phyloP scores from a whole-genome alignment of 176 grass and related monocot genomes.

The Bothriochloa decipiens region DNA sequence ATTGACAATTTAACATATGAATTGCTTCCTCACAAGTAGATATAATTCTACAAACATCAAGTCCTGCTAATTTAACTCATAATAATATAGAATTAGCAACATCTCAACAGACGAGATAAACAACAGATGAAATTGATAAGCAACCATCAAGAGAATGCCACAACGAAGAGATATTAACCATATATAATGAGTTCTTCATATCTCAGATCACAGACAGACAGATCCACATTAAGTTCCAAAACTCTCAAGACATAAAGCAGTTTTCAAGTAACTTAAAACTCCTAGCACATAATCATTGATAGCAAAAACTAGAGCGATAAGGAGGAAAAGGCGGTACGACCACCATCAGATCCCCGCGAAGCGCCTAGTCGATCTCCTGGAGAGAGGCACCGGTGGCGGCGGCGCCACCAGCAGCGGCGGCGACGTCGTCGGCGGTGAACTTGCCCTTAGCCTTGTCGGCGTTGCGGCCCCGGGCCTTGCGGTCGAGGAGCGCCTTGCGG shows the following conservation, averaged over 20 bases:
- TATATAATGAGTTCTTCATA: slow-evolving; percentile 42
- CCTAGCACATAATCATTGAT: slow-evolving; percentile 33
- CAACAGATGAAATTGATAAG: background rate
- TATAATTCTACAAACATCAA: background rate
- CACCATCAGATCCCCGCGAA: slow-evolving; percentile 9
- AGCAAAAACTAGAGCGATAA: slow-evolving; percentile 31
- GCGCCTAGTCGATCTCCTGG: slow-evolving; percentile 81
- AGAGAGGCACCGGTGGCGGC: slow-evolving; percentile 64
- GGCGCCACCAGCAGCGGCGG: slow-evolving; percentile 44
- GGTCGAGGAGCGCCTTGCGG: slow-evolving; percentile 85
- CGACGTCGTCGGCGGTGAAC: slow-evolving; percentile 89
- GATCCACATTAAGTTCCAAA: slow-evolving; percentile 49
- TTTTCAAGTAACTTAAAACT: slow-evolving; percentile 26
- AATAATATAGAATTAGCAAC: background rate
- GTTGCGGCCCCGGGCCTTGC: slow-evolving; percentile 82
- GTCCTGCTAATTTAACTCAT: background rate
- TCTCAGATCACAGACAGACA: slow-evolving; percentile 38
- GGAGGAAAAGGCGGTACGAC: background rate
- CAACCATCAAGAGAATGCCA: background rate
- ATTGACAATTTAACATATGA: background rate
- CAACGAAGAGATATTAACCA: background rate
- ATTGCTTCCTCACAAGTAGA: background rate
- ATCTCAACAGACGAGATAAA: background rate
- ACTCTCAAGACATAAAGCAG: slow-evolving; percentile 22
- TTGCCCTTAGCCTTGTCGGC: slow-evolving; percentile 98